Evolutionary conservation across 148 eudicot genomes (phyloP).

Genomic region (Camellia japonica): DNA sequence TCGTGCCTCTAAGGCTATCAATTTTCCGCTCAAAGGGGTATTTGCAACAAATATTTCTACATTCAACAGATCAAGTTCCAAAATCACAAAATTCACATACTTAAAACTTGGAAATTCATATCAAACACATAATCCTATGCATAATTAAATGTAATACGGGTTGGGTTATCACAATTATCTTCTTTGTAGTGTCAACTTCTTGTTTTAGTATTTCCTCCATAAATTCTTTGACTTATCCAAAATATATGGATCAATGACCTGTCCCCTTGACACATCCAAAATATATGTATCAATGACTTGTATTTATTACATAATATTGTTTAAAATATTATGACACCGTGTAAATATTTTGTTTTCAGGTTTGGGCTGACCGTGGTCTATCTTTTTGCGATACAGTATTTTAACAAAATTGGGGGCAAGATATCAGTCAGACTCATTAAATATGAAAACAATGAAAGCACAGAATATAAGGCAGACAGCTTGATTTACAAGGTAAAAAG

Average conservation of each 20-base stretch:
- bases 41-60: too few relatives aligned
- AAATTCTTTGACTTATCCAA: not conserved
- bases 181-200: not conserved
- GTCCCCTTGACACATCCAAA: not conserved
- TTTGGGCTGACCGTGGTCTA: conserved; percentile 78
- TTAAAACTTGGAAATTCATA: too few relatives aligned
- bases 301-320: not conserved
- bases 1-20: too few relatives aligned
- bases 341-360: conserved; percentile 36
- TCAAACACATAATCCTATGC: too few relatives aligned
- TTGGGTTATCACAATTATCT: not conserved
- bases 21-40: too few relatives aligned
- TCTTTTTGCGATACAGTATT: conserved; percentile 78
- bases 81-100: too few relatives aligned
- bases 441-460: conserved; percentile 59
- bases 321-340: not conserved
- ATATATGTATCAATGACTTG: not conserved
- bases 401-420: conserved; percentile 78
- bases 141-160: too few relatives aligned
- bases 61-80: too few relatives aligned
- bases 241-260: not conserved
- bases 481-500: conserved; percentile 79
- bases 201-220: not conserved
- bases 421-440: conserved; percentile 77
- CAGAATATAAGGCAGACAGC: conserved; percentile 79